A percentile compares a stretch with the other conserved stretches of the same genome.
Conservation (phyloP, 2,329 filamentous ascomycete species). For the Aureobasidium vineae region DNA sequence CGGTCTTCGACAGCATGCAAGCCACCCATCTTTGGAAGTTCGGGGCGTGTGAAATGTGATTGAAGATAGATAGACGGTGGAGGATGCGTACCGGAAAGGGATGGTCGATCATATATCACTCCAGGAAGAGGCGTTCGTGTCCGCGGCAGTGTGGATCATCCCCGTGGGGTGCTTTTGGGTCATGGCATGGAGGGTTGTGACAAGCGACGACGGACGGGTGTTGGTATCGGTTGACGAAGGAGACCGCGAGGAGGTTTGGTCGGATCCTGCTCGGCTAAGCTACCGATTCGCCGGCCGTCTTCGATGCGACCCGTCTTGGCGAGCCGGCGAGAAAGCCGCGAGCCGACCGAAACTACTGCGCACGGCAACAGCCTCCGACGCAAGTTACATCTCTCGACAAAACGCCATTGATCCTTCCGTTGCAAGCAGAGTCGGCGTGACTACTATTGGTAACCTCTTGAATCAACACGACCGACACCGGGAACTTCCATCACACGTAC, state of each 20-base stretch:
- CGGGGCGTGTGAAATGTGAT: not conserved
- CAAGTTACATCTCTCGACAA: too few species aligned
- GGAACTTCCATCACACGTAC: too few species aligned
- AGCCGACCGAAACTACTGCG: too few species aligned
- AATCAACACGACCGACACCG: too few species aligned
- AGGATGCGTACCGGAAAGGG: not conserved
- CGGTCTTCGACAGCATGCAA: constrained; percentile 8
- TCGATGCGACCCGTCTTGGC: constrained; percentile 7
- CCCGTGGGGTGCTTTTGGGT: not conserved
- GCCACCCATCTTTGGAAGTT: not conserved
- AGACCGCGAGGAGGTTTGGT: not conserved
- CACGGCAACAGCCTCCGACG: too few species aligned
- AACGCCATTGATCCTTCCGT: too few species aligned
- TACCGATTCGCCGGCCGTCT: not conserved
- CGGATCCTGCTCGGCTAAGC: not conserved
- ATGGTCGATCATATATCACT: constrained; percentile 3
- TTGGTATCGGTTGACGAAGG: not conserved
- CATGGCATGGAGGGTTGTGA: not conserved
- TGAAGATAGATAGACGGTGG: not conserved
- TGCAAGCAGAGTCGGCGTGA: too few species aligned
- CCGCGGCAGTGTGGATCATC: not conserved
- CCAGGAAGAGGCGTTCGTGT: not conserved
- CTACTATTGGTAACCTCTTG: too few species aligned
- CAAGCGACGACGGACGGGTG: not conserved
- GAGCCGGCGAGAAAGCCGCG: too few species aligned